Evolutionary conservation across 805 yeast species (phyloP), one percentile per base, ranked within the genome.

Genomic region (Metschnikowia lunata): DNA sequence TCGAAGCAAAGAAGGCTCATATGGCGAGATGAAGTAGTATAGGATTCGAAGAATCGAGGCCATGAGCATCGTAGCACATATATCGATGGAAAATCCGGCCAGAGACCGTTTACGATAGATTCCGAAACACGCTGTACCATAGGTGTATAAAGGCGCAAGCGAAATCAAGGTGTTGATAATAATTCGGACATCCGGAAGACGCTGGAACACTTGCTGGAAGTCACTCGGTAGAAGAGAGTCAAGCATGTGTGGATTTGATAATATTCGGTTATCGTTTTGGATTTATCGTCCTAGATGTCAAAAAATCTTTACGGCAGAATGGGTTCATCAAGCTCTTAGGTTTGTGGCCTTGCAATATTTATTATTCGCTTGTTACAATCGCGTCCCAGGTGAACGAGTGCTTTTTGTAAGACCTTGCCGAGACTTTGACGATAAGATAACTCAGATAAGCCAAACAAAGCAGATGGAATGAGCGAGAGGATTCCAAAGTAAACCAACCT

Each of bases 51-150:
- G 65, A 6, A 81, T 77, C 34, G 88, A 77, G 1, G 96, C 83
- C 50, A 88, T 72, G 49, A 89, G 61, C 96, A 90, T 88, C 7
- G 96, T 87, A 7, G 88, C 90, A 64, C 97, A 90, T 9, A 90
- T 86, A 63, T 90, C 97, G n/a, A 88, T 71, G 6, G 95, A 85
- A 58, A 89, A 88, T 18, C 97, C 97, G 18, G 78, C 71, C 1
- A 91, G 77, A 0, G 89, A 75, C 58, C 81, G 69, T 30, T 78
- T 75, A 37, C 74, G 69, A 55, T 80, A 75, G 11, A 89, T 88
- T 50, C 85, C 73, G 37, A 79, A 69, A 30, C 89, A 77, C 1
- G 96, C 88, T 12, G 93, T 78, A 2, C 96, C 95, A 59, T 90
- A 89, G 7, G 96, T 86, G 48, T 90, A 75, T 36, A 89, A 62